Percentiles rank a stretch among this genome's conserved stretches.
Conservation (phyloP, 768 basidiomycete species). For the Lactarius sp. region DNA sequence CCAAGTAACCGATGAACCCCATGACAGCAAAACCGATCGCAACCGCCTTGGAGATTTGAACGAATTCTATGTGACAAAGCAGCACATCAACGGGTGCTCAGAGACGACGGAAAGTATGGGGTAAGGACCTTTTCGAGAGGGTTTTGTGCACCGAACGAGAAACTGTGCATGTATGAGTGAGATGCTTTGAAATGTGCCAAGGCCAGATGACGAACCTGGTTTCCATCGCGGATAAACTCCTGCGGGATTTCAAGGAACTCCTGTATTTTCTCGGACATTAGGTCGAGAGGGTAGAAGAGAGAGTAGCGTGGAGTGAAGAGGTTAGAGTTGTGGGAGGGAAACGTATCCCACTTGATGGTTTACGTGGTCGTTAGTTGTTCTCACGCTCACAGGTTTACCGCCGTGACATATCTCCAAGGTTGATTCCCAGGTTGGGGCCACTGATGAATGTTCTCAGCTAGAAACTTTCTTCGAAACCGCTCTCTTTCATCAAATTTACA, state of each 20-base stretch:
- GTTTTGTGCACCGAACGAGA: slow-evolving; percentile 95
- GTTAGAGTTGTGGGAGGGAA: background rate
- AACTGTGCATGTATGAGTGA: slow-evolving; percentile 52
- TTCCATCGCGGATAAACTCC: slow-evolving; percentile 89
- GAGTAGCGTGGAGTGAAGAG: background rate
- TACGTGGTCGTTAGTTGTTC: slow-evolving; percentile 1
- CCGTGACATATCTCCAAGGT: no score
- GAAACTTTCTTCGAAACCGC: background rate
- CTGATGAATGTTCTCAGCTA: slow-evolving; percentile 14
- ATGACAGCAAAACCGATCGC: slow-evolving; percentile 97
- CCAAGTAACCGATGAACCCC: slow-evolving; percentile 99
- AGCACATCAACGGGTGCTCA: slow-evolving; percentile 1
- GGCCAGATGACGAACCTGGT: slow-evolving; percentile 53
- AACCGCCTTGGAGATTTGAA: slow-evolving; percentile 93
- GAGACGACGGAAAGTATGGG: background rate
- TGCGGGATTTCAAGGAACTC: slow-evolving; percentile 91
- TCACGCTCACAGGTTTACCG: background rate
- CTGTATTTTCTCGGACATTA: slow-evolving; percentile 86
- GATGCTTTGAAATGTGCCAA: background rate
- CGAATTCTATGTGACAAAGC: slow-evolving; percentile 60
- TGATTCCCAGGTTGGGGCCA: no score
- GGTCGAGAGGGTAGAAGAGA: slow-evolving; percentile 27
- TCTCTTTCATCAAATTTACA: background rate
- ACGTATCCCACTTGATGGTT: background rate
- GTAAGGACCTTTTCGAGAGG: slow-evolving; percentile 80